Conservation (phyloP, 2,329 filamentous ascomycete species). For the Akanthomyces muscarius region DNA sequence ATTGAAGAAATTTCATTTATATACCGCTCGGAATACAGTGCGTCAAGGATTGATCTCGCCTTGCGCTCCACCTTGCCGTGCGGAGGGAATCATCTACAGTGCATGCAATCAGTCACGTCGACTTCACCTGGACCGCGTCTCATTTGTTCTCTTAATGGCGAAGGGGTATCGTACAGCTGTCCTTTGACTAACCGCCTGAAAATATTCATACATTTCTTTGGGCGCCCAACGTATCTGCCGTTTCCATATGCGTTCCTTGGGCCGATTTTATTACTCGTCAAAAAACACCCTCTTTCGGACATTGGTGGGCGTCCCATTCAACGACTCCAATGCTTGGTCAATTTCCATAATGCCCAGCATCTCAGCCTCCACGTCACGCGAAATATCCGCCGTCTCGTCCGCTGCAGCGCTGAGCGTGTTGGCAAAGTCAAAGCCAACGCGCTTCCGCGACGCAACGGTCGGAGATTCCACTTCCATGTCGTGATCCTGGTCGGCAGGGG, state of each 20-base stretch:
- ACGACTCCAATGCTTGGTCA: slow-evolving; percentile 53
- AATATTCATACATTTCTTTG: slow-evolving; percentile 23
- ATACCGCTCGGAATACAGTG: slow-evolving; percentile 74
- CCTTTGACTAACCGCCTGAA: slow-evolving; percentile 8
- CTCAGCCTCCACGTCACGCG: slow-evolving; percentile 54
- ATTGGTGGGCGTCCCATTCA: slow-evolving; percentile 48
- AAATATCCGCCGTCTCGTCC: slow-evolving; percentile 47
- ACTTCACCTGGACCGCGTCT: neutral
- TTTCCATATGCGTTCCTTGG: slow-evolving; percentile 23
- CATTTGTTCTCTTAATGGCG: neutral
- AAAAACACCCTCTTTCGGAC: slow-evolving; percentile 52
- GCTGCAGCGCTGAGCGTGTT: slow-evolving; percentile 50
- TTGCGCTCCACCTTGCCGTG: slow-evolving; percentile 74
- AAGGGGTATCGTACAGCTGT: slow-evolving; percentile 38
- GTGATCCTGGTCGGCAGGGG: slow-evolving; percentile 26
- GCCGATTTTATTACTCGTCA: slow-evolving; percentile 33
- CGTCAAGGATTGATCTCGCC: slow-evolving; percentile 69
- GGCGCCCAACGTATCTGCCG: slow-evolving; percentile 20
- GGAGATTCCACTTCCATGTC: slow-evolving; percentile 20
- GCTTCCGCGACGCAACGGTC: slow-evolving; percentile 29
- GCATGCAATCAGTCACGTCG: slow-evolving; percentile 12
- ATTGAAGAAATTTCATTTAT: slow-evolving; percentile 36
- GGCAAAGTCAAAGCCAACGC: slow-evolving; percentile 46
- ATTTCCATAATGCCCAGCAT: slow-evolving; percentile 65
- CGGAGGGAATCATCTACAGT: slow-evolving; percentile 34